Evolutionary conservation across 345 rosid genomes (phyloP).

Genomic region (Salix viminalis): DNA sequence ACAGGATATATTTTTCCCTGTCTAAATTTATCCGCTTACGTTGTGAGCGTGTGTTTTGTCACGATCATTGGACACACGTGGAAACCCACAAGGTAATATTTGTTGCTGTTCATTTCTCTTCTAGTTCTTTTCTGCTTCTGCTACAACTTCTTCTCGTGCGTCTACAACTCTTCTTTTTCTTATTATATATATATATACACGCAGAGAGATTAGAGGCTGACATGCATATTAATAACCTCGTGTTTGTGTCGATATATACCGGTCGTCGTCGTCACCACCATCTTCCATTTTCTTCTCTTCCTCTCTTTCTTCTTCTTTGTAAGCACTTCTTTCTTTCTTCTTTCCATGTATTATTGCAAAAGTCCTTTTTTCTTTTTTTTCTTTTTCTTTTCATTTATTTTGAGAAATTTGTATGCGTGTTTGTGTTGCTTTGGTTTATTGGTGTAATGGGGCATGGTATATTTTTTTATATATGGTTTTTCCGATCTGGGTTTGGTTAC

Average conservation of each 20-base stretch:
- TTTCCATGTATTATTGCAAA: constrained; percentile 19
- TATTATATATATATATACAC: background rate
- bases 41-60: constrained; percentile 34
- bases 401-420: background rate
- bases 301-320: constrained; percentile 21
- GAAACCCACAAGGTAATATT: constrained; percentile 48
- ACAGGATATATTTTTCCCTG: background rate
- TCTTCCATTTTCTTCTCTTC: constrained; percentile 25
- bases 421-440: constrained; percentile 7
- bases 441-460: constrained; percentile 18
- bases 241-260: constrained; percentile 25
- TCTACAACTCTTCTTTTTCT: background rate
- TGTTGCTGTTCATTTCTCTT: background rate
- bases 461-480: constrained; percentile 16
- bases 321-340: constrained; percentile 19
- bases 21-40: constrained; percentile 21
- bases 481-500: constrained; percentile 32
- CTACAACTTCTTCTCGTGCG: background rate
- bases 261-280: constrained; percentile 29
- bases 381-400: background rate
- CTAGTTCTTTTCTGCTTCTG: constrained; percentile 14
- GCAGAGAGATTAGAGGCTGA: background rate
- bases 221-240: constrained; percentile 4
- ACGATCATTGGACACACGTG: constrained; percentile 63
- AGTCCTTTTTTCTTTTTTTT: background rate